These are phyloP conservation scores for Phoenix dactylifera DNA, from an alignment of 176 grass and related monocot species.

Conservation along the genomic window DNA sequence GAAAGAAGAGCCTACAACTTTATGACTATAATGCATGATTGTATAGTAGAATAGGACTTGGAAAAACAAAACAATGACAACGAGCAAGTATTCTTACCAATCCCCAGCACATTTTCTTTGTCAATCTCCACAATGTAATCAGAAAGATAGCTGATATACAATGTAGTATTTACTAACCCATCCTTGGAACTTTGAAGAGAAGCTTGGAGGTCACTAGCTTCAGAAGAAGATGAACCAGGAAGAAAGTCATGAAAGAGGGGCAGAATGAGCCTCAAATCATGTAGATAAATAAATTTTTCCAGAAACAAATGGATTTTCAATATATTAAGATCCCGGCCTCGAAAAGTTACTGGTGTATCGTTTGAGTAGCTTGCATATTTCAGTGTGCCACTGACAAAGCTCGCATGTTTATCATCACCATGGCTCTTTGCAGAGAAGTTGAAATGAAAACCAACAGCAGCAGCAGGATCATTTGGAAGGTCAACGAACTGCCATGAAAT, in stretches of 20 bases:
- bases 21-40: too few relatives aligned
- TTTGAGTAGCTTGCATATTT: constrained; percentile 48
- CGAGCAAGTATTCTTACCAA: constrained; percentile 39
- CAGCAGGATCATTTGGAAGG: constrained; percentile 41
- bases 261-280: constrained; percentile 63
- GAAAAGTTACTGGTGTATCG: constrained; percentile 60
- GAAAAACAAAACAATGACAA: too few relatives aligned
- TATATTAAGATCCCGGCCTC: constrained; percentile 71
- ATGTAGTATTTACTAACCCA: constrained; percentile 78
- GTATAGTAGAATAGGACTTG: too few relatives aligned
- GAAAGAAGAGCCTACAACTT: too few relatives aligned
- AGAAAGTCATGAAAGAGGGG: constrained; percentile 81
- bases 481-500: constrained; percentile 95
- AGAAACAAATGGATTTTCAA: constrained; percentile 92
- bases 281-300: constrained; percentile 48
- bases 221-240: constrained; percentile 60
- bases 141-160: constrained; percentile 82
- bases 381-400: constrained; percentile 65
- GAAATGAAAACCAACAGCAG: constrained; percentile 74
- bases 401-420: constrained; percentile 43
- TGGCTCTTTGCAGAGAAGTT: constrained; percentile 59
- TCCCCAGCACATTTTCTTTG: constrained; percentile 61
- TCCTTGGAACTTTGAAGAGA: constrained; percentile 58
- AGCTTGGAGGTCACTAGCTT: constrained; percentile 54
- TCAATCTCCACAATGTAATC: constrained; percentile 87